Base-by-base conservation (phyloP, 2,329 filamentous ascomycete genomes). In the Paraphoma chrysanthemicola region DNA sequence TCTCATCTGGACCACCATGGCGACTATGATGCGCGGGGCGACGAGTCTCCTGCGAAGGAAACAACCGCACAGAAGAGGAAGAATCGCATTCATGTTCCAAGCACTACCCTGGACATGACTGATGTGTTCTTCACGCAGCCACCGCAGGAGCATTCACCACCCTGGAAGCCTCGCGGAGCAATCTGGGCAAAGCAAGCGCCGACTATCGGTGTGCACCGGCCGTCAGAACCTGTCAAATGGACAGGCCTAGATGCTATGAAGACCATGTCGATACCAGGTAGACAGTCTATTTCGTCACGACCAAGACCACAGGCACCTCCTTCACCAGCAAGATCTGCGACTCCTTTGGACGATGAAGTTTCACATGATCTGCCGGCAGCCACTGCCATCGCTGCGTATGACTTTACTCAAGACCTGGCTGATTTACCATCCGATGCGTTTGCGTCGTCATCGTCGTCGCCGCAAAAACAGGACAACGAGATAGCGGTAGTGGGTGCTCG, bases 341-440 rank as follows among this genome's bases (percentile, higher is more conserved):
- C 60, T 6, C 48, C 56, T 18, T 43, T 66, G 16, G 57, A 62
- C n/a, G 33, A 60, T 12, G 59, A 62, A 4, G 48, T 57, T 14
- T 54, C 62, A n/a, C 60, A 62, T 7, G 56, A 48, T n/a, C 50
- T 60, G 14, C 60, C 61, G 6, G 28, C 44, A 7, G 54, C 38
- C 9, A 46, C 17, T 12, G 53, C 50, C 11, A 33, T 46, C 33
- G 33, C 52, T 23, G 59, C 61, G 6, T 73, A 76, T 49, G 77
- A 81, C 58, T 67, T 76, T 44, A 67, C 74, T 7, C 68, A 78
- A 53, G 83, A 85, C 51, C 74, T 86, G 28, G 82, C 79, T 17
- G 82, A 84, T 67, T 66, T 86, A 6, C 83, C 83, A 2, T 84
- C 82, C 23, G 83, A 92, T 79, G 90, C 88, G 1, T 93, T 93